These are phyloP conservation scores for Mycena alexandri DNA, from an alignment of 768 basidiomycete species.

Conservation along the genomic window DNA sequence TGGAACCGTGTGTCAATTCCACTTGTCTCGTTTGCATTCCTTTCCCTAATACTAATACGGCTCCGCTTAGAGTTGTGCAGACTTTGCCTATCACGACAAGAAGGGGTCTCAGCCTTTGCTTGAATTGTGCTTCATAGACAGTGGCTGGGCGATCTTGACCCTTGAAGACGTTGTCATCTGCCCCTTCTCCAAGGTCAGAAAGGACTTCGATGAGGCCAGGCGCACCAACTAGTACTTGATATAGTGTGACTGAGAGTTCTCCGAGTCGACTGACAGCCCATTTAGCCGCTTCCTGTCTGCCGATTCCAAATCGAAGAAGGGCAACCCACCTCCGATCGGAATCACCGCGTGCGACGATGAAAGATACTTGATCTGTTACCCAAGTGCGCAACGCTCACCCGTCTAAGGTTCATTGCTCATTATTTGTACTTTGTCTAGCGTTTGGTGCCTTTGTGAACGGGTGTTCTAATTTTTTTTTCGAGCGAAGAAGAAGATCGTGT, in stretches of 20 bases:
- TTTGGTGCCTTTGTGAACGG: background rate
- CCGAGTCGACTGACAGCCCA: too few relatives aligned
- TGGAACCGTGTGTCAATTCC: background rate
- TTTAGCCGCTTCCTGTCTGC: too few relatives aligned
- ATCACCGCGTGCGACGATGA: conserved; percentile 1
- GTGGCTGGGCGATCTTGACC: conserved; percentile 9
- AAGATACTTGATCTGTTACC: conserved; percentile 7
- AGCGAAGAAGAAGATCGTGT: background rate
- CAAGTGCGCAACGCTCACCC: background rate
- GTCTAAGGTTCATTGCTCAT: background rate
- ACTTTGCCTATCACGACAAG: too few relatives aligned
- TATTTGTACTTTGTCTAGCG: background rate
- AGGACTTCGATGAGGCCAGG: background rate
- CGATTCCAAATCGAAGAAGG: too few relatives aligned
- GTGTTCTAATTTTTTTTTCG: too few relatives aligned
- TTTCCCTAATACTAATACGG: too few relatives aligned
- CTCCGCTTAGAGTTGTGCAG: too few relatives aligned
- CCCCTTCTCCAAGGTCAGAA: background rate
- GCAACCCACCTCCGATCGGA: conserved; percentile 5
- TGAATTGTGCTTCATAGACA: conserved; percentile 1
- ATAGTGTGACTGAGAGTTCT: too few relatives aligned
- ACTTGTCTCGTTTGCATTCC: background rate
- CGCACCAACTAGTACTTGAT: background rate
- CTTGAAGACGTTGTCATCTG: background rate
- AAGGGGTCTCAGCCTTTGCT: background rate